A percentile compares a stretch with the other conserved stretches of the same genome.
These are phyloP conservation scores for Cantharellus cinnabarinus DNA, from an alignment of 768 basidiomycete genomes.

Conservation along the genomic window DNA sequence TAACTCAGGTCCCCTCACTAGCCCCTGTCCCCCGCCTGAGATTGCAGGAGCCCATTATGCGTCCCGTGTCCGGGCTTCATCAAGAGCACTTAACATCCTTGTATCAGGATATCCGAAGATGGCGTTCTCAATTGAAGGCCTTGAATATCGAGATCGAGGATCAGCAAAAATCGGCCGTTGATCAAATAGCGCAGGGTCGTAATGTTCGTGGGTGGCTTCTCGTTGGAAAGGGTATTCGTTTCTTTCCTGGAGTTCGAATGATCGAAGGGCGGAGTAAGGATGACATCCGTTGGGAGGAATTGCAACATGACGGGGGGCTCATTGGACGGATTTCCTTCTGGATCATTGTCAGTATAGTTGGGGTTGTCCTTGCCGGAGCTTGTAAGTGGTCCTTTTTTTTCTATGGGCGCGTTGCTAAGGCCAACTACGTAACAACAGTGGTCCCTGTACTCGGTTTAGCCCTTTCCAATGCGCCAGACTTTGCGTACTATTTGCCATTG, in stretches of 20 bases:
- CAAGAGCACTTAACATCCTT: slow-evolving; percentile 44
- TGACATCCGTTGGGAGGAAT: slow-evolving; percentile 61
- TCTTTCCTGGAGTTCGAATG: slow-evolving; percentile 39
- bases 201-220: slow-evolving; percentile 60
- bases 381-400: slow-evolving; percentile 27
- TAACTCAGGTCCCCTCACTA: slow-evolving; percentile 18
- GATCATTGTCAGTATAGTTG: slow-evolving; percentile 30
- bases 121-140: slow-evolving; percentile 46
- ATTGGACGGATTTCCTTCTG: slow-evolving; percentile 34
- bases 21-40: slow-evolving; percentile 42
- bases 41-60: slow-evolving; percentile 46
- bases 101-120: slow-evolving; percentile 48
- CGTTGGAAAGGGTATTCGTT: slow-evolving; percentile 45
- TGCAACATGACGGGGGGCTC: slow-evolving; percentile 35
- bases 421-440: slow-evolving; percentile 22
- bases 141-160: slow-evolving; percentile 59
- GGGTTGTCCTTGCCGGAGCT: slow-evolving; percentile 32
- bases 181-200: slow-evolving; percentile 50
- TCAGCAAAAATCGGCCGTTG: slow-evolving; percentile 42
- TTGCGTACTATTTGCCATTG: slow-evolving; percentile 51
- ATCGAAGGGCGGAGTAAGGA: slow-evolving; percentile 70
- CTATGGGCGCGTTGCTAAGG: slow-evolving; percentile 2
- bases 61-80: slow-evolving; percentile 50
- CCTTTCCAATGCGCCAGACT: slow-evolving; percentile 47
- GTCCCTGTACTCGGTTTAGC: slow-evolving; percentile 49